phyloP scores from a whole-genome alignment of 495 filamentous ascomycete species.

The Trichoderma orchidacearum region DNA sequence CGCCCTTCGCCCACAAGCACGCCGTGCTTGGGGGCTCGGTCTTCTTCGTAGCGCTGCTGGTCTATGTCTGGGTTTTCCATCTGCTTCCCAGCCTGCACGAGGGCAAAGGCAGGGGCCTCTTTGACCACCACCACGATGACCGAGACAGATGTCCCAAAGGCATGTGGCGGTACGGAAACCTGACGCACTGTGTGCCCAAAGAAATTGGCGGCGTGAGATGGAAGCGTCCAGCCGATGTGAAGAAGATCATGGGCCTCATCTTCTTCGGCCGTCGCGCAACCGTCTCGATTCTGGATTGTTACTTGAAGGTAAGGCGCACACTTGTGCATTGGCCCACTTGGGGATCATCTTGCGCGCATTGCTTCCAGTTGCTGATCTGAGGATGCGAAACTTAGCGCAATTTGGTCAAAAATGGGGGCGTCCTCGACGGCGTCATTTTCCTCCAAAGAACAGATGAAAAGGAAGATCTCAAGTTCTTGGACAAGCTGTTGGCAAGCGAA shows the following conservation, averaged over 20 bases:
- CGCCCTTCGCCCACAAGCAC: not conserved
- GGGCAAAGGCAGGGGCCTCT: not conserved
- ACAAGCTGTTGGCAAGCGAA: not conserved
- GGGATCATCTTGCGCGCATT: too few species aligned
- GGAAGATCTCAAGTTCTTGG: not conserved
- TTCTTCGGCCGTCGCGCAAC: slow-evolving; percentile 22
- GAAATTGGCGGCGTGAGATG: not conserved
- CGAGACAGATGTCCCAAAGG: not conserved
- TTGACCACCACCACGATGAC: not conserved
- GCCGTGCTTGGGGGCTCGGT: not conserved
- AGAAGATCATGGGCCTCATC: slow-evolving; percentile 28
- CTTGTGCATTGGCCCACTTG: too few species aligned
- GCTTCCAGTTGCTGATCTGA: not conserved
- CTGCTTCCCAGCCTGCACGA: not conserved
- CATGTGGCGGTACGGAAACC: not conserved
- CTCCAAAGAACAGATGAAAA: slow-evolving; percentile 21
- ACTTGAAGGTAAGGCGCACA: slow-evolving; percentile 15
- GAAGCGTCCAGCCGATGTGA: not conserved
- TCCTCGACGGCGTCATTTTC: slow-evolving; percentile 34
- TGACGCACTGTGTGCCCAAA: not conserved
- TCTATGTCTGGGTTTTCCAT: not conserved
- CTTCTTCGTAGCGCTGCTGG: not conserved
- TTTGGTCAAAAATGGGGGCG: slow-evolving; percentile 27
- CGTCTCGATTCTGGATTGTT: slow-evolving; percentile 31
- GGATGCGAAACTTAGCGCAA: slow-evolving; percentile 18